A percentile compares a stretch with the other conserved stretches of the same genome.
These are phyloP conservation scores for Kalaharituber pfeilii DNA, from an alignment of 2,329 filamentous ascomycete species.

Conservation along the genomic window DNA sequence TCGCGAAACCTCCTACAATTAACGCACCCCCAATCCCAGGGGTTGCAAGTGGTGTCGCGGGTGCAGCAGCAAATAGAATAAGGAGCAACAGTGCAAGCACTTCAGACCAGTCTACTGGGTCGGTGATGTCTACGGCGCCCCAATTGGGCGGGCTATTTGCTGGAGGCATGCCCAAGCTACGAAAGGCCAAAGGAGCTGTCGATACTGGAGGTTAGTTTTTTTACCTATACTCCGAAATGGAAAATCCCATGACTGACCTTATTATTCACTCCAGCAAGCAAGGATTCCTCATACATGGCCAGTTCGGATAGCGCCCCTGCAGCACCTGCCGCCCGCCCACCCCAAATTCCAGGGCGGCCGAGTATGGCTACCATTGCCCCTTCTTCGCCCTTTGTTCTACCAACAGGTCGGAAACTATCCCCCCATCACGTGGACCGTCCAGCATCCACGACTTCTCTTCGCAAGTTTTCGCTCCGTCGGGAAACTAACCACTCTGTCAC, in stretches of 20 bases:
- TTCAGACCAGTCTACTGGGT: conserved; percentile 17
- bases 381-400: background rate
- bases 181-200: conserved; percentile 65
- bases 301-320: background rate
- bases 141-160: conserved; percentile 80
- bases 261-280: background rate
- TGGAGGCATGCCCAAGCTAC: conserved; percentile 87
- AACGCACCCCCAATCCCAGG: conserved; percentile 32
- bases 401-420: background rate
- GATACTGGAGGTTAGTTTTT: conserved; percentile 44
- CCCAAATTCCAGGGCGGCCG: background rate
- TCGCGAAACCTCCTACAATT: background rate
- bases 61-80: conserved; percentile 43
- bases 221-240: background rate
- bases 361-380: background rate
- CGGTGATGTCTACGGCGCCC: conserved; percentile 44
- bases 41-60: conserved; percentile 34
- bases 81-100: conserved; percentile 61
- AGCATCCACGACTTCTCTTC: background rate
- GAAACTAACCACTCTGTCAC: conserved; percentile 27
- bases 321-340: background rate
- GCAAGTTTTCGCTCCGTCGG: background rate
- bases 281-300: background rate
- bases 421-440: background rate
- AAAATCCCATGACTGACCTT: background rate